Evolutionary conservation across 2,329 filamentous ascomycete species (phyloP).

Genomic region (Davidsoniella neocaledoniae): DNA sequence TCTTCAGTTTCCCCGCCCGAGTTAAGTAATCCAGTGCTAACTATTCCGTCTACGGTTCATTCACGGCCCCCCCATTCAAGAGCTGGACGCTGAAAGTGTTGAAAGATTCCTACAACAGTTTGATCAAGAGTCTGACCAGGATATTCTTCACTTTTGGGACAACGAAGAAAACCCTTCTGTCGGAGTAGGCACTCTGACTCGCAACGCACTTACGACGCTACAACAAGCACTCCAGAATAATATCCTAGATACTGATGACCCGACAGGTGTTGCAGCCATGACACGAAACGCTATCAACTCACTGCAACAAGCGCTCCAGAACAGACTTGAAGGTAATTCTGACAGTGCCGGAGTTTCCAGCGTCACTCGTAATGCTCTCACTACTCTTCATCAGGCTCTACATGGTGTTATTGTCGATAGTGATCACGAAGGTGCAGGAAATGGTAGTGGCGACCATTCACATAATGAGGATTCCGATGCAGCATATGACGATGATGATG

Average conservation of each 20-base stretch:
- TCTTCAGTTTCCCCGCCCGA: not conserved
- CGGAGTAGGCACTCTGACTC: slow-evolving; percentile 6
- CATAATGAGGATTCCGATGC: slow-evolving; percentile 11
- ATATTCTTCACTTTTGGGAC: slow-evolving; percentile 42
- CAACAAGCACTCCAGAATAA: slow-evolving; percentile 11
- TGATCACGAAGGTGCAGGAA: slow-evolving; percentile 19
- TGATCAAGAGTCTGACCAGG: slow-evolving; percentile 33
- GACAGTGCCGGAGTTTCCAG: slow-evolving; percentile 25
- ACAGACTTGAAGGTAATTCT: slow-evolving; percentile 26
- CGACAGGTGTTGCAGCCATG: slow-evolving; percentile 8
- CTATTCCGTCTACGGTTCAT: not conserved
- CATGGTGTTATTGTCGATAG: slow-evolving; percentile 19
- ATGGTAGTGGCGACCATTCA: not conserved
- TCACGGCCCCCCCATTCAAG: slow-evolving; percentile 7
- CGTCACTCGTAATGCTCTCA: slow-evolving; percentile 5
- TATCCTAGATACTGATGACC: slow-evolving; percentile 8
- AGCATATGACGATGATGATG: slow-evolving; percentile 24
- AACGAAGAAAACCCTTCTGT: slow-evolving; percentile 28
- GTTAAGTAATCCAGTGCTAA: not conserved
- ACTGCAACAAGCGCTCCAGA: slow-evolving; percentile 9
- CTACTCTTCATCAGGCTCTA: slow-evolving; percentile 10
- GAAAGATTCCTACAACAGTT: slow-evolving; percentile 13
- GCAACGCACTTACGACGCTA: slow-evolving; percentile 7
- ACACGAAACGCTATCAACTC: slow-evolving; percentile 9
- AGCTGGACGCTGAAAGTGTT: slow-evolving; percentile 11